These are phyloP conservation scores for Symbiotaphrina buchneri DNA, from an alignment of 495 filamentous ascomycete genomes.

Conservation along the genomic window DNA sequence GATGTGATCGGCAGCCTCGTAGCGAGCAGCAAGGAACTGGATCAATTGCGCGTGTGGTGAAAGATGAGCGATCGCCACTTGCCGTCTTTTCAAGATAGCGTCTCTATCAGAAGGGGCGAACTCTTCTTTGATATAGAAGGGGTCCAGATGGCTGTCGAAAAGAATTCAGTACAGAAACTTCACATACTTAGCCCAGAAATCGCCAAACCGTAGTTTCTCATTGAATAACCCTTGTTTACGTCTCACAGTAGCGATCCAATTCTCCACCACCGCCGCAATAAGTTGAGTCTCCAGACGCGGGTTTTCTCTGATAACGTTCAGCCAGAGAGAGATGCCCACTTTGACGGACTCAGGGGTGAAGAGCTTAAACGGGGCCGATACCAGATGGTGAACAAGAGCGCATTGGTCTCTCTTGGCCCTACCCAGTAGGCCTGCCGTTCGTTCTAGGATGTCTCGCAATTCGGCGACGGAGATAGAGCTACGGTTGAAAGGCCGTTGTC, in stretches of 20 bases:
- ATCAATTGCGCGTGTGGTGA: constrained; percentile 69
- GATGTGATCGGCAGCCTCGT: constrained; percentile 66
- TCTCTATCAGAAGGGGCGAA: constrained; percentile 77
- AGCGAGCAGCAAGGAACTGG: constrained; percentile 83
- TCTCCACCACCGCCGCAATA: constrained; percentile 56
- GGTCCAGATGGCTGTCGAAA: constrained; percentile 48
- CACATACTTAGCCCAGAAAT: constrained; percentile 19
- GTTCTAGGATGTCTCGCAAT: constrained; percentile 54
- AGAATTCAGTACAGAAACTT: neutral
- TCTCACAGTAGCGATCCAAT: constrained; percentile 67
- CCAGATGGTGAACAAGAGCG: constrained; percentile 61
- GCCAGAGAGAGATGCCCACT: constrained; percentile 85
- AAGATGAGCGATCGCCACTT: constrained; percentile 53
- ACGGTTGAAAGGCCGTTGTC: constrained; percentile 38
- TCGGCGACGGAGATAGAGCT: constrained; percentile 47
- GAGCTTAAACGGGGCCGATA: constrained; percentile 71
- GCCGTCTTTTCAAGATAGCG: constrained; percentile 47
- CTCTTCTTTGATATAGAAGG: constrained; percentile 77
- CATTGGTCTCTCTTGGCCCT: constrained; percentile 45
- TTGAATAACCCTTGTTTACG: constrained; percentile 64
- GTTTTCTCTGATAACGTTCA: constrained; percentile 92
- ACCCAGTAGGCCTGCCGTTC: constrained; percentile 70
- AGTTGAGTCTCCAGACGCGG: constrained; percentile 67
- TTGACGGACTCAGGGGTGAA: constrained; percentile 94
- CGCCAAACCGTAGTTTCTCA: constrained; percentile 37